phyloP scores from a whole-genome alignment of 306 rosid genomes.

The Quercus wislizeni region DNA sequence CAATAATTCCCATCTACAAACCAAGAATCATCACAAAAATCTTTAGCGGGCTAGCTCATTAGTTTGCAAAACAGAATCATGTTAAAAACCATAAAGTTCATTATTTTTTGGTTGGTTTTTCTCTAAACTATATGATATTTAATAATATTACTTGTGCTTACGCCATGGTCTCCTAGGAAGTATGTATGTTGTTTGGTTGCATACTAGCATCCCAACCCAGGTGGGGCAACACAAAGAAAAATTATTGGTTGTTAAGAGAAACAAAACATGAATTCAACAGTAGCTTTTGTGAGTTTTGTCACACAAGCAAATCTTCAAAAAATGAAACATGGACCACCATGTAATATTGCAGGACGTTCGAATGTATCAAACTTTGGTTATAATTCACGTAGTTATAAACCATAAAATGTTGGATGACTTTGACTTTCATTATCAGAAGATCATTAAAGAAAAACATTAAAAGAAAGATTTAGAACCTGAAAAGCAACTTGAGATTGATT shows the following conservation, averaged over 20 bases:
- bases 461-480: slow-evolving; percentile 31
- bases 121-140: no score
- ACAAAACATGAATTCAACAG: background rate
- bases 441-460: background rate
- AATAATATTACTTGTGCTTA: no score
- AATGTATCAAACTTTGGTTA: background rate
- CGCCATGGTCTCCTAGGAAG: no score
- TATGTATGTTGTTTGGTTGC: no score
- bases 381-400: no score
- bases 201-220: background rate
- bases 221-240: background rate
- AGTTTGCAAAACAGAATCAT: background rate
- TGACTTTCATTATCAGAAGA: no score
- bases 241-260: background rate
- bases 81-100: background rate
- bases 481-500: slow-evolving; percentile 50
- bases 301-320: background rate
- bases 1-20: slow-evolving; percentile 48
- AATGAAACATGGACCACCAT: no score
- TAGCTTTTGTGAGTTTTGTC: background rate
- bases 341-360: background rate
- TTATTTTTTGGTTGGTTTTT: no score
- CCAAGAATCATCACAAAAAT: background rate
- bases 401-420: no score
- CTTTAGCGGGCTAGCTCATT: slow-evolving; percentile 2